These are phyloP conservation scores for Paracoccidioides brasiliensis DNA, from an alignment of 2,329 filamentous ascomycete genomes.

Conservation along the genomic window DNA sequence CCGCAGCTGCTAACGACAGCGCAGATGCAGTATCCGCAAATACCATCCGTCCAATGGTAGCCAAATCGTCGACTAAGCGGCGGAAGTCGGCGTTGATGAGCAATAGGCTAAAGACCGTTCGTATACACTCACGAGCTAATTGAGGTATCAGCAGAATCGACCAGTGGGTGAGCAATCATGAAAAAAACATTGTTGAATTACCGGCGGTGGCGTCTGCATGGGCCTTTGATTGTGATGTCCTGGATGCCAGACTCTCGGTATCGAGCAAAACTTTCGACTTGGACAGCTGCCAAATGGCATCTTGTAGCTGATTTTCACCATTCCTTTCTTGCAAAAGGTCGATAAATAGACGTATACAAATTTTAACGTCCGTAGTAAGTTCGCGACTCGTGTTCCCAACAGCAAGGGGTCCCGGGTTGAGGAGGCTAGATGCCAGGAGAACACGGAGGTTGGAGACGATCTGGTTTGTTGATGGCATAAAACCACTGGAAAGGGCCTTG, in stretches of 20 bases:
- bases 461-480: constrained; percentile 86
- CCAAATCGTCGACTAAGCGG: constrained; percentile 68
- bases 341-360: constrained; percentile 68
- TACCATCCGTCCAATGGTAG: constrained; percentile 66
- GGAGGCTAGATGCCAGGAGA: constrained; percentile 60
- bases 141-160: constrained; percentile 10
- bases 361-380: constrained; percentile 56
- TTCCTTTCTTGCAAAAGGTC: constrained; percentile 77
- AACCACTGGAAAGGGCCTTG: constrained; percentile 66
- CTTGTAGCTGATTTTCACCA: constrained; percentile 69
- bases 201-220: constrained; percentile 60
- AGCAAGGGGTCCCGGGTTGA: constrained; percentile 60
- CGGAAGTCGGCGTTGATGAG: constrained; percentile 85
- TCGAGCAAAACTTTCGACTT: constrained; percentile 61
- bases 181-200: constrained; percentile 22
- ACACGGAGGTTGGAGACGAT: constrained; percentile 65
- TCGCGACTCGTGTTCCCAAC: constrained; percentile 66
- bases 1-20: constrained; percentile 59
- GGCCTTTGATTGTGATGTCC: constrained; percentile 49
- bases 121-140: constrained; percentile 64
- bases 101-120: constrained; percentile 70
- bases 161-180: neutral
- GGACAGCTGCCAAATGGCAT: constrained; percentile 74
- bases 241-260: constrained; percentile 47
- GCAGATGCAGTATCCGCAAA: constrained; percentile 77